A percentile compares a stretch with the other conserved stretches of the same genome.
Conservation (phyloP, 352 stramenopile species). For the Aphanomyces invadans region DNA sequence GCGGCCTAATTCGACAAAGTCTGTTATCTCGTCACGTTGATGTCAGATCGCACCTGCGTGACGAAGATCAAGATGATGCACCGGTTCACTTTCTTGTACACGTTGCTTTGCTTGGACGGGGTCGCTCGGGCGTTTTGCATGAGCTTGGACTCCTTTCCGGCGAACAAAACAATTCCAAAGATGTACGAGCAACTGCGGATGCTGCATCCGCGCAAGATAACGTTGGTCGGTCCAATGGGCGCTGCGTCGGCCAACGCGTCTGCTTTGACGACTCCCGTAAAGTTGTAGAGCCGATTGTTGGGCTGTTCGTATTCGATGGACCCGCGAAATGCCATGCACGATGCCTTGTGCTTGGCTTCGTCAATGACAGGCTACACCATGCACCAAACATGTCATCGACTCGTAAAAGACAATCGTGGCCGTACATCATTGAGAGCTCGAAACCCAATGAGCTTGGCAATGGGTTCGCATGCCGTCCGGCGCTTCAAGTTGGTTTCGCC, state of each 20-base stretch:
- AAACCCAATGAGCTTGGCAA: slow-evolving; percentile 36
- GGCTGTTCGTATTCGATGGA: slow-evolving; percentile 50
- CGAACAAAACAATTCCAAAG: slow-evolving; percentile 82
- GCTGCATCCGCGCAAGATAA: slow-evolving; percentile 89
- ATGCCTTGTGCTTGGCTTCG: background rate
- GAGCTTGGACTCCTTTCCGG: slow-evolving; percentile 83
- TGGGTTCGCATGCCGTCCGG: slow-evolving; percentile 41
- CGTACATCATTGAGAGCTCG: slow-evolving; percentile 35
- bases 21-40: background rate
- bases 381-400: slow-evolving; percentile 1
- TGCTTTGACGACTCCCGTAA: slow-evolving; percentile 51
- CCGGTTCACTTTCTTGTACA: slow-evolving; percentile 60
- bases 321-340: slow-evolving; percentile 3
- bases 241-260: background rate
- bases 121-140: slow-evolving; percentile 64
- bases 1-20: slow-evolving; percentile 2
- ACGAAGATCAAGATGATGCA: slow-evolving; percentile 65
- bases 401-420: too few species aligned
- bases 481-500: slow-evolving; percentile 89
- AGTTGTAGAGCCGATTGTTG: slow-evolving; percentile 63
- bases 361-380: slow-evolving; percentile 24
- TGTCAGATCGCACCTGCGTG: slow-evolving; percentile 37
- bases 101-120: slow-evolving; percentile 64
- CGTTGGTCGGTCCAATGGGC: slow-evolving; percentile 37
- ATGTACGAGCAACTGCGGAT: slow-evolving; percentile 89